These are phyloP conservation scores for Tephrocybe rancida DNA, from an alignment of 768 basidiomycete species.

Conservation along the genomic window DNA sequence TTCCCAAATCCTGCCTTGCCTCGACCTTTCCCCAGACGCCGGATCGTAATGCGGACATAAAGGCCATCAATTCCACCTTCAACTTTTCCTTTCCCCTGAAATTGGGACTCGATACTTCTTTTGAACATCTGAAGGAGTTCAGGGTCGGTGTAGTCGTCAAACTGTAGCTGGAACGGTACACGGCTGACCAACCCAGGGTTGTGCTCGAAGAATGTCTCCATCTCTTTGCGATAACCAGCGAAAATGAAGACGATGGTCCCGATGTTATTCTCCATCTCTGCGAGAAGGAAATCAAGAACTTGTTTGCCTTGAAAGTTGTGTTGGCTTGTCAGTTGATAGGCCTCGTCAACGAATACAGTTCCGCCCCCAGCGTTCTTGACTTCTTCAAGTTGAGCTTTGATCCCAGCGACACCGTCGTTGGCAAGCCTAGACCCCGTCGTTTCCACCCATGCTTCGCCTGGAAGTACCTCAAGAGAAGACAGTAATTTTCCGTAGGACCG, in stretches of 20 bases:
- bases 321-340: slow-evolving; percentile 61
- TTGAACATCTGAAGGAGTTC: slow-evolving; percentile 61
- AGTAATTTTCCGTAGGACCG: slow-evolving; percentile 65
- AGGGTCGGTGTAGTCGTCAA: slow-evolving; percentile 60
- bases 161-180: slow-evolving; percentile 62
- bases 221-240: slow-evolving; percentile 70
- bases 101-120: slow-evolving; percentile 47
- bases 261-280: slow-evolving; percentile 74
- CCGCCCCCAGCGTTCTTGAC: slow-evolving; percentile 60
- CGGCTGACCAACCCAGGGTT: slow-evolving; percentile 72
- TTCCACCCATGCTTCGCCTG: slow-evolving; percentile 57
- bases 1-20: slow-evolving; percentile 68
- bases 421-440: slow-evolving; percentile 65
- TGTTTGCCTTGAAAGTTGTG: slow-evolving; percentile 52
- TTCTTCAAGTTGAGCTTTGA: slow-evolving; percentile 49
- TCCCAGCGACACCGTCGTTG: slow-evolving; percentile 54
- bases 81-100: slow-evolving; percentile 50
- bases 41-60: slow-evolving; percentile 55
- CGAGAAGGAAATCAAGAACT: slow-evolving; percentile 70
- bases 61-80: slow-evolving; percentile 58
- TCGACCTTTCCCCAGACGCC: slow-evolving; percentile 63
- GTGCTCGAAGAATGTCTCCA: slow-evolving; percentile 80
- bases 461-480: slow-evolving; percentile 52
- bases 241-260: slow-evolving; percentile 70
- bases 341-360: slow-evolving; percentile 70